These are phyloP conservation scores for Viola odorata DNA, from an alignment of 345 rosid species.

Conservation along the genomic window DNA sequence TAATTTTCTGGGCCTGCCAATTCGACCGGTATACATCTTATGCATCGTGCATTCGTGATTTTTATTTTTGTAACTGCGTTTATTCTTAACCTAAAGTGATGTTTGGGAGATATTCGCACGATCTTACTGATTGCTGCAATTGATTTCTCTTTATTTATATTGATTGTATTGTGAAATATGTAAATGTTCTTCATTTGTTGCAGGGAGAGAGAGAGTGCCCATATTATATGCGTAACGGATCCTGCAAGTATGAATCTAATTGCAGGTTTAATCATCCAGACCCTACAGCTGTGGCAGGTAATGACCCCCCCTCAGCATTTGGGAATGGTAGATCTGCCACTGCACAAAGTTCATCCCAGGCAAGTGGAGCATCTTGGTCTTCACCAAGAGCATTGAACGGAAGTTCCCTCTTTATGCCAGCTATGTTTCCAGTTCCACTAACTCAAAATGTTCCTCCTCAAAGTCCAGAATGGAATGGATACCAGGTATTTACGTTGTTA, in stretches of 20 bases:
- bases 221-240: slow-evolving; percentile 88
- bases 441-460: slow-evolving; percentile 52
- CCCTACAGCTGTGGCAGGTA: slow-evolving; percentile 51
- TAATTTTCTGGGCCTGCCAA: slow-evolving; percentile 86
- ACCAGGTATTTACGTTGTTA: slow-evolving; percentile 46
- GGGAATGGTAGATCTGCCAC: slow-evolving; percentile 53
- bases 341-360: slow-evolving; percentile 41
- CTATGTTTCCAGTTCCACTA: slow-evolving; percentile 55
- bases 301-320: slow-evolving; percentile 43
- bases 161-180: background rate
- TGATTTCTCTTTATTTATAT: background rate
- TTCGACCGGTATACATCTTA: slow-evolving; percentile 47
- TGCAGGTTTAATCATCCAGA: slow-evolving; percentile 96
- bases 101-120: too few relatives aligned
- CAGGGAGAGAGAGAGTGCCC: slow-evolving; percentile 86
- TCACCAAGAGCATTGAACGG: slow-evolving; percentile 54
- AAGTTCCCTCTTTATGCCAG: slow-evolving; percentile 46
- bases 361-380: slow-evolving; percentile 61
- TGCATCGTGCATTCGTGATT: background rate
- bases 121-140: background rate
- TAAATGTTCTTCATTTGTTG: slow-evolving; percentile 2
- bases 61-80: background rate
- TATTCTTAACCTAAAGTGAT: too few relatives aligned
- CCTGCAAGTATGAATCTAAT: slow-evolving; percentile 78
- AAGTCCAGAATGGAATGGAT: slow-evolving; percentile 74